Evolutionary conservation across 768 basidiomycete genomes (phyloP).

Genomic region (Suillus bovinus): DNA sequence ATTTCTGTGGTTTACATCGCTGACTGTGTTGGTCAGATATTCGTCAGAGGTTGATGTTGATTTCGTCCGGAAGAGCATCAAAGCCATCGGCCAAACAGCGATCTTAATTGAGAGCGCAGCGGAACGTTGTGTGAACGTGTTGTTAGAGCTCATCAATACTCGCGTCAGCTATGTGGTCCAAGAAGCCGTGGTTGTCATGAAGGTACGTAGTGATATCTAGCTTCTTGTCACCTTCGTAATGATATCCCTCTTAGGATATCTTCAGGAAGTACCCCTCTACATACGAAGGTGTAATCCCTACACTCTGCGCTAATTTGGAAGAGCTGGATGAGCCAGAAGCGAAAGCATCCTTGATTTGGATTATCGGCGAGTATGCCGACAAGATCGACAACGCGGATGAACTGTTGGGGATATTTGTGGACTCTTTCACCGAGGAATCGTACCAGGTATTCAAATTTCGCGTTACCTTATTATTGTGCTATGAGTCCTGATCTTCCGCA

Average conservation of each 20-base stretch:
- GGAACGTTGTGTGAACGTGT: slow-evolving; percentile 91
- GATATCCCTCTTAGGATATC: slow-evolving; percentile 66
- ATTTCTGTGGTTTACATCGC: not conserved
- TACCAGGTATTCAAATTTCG: slow-evolving; percentile 61
- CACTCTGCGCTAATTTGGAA: slow-evolving; percentile 91
- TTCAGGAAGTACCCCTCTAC: slow-evolving; percentile 96
- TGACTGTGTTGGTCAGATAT: slow-evolving; percentile 54
- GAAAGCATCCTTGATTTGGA: slow-evolving; percentile 98
- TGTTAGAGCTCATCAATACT: slow-evolving; percentile 90
- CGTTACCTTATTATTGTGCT: not conserved
- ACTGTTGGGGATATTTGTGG: slow-evolving; percentile 85
- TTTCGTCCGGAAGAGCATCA: slow-evolving; percentile 93
- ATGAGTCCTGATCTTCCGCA: slow-evolving; percentile 1
- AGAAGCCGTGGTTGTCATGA: slow-evolving; percentile 98
- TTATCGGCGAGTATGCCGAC: slow-evolving; percentile 96
- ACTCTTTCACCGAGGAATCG: slow-evolving; percentile 90
- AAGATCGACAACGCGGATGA: slow-evolving; percentile 98
- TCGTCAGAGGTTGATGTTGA: slow-evolving; percentile 98
- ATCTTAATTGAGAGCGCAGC: slow-evolving; percentile 93
- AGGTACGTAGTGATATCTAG: slow-evolving; percentile 49
- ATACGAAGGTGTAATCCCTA: slow-evolving; percentile 97
- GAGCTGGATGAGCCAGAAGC: slow-evolving; percentile 98
- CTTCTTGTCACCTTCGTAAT: not conserved
- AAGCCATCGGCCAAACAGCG: slow-evolving; percentile 94
- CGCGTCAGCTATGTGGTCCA: slow-evolving; percentile 97